Evolutionary conservation across 805 yeast genomes (phyloP).

Genomic region (Saccharomycopsis lassenensis): DNA sequence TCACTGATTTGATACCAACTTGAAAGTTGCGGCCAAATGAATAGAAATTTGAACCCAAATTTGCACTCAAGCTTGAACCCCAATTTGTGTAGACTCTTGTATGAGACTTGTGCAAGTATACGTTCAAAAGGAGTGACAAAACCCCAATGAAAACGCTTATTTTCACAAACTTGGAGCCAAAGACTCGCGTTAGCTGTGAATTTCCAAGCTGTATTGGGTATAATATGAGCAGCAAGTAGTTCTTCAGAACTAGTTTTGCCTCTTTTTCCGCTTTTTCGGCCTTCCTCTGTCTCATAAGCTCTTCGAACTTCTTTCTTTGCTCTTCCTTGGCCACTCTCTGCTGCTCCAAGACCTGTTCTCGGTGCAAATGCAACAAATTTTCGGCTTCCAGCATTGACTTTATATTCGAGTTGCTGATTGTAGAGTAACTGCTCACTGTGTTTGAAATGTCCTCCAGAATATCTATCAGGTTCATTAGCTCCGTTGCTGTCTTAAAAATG

Average conservation of each 20-base stretch:
- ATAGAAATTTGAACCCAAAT: no score
- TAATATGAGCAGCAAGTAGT: conserved; percentile 3
- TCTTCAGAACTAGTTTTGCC: background rate
- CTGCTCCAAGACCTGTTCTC: conserved; percentile 1
- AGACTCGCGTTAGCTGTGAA: background rate
- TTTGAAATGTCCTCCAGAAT: conserved; percentile 12
- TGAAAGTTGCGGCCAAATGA: no score
- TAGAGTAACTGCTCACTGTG: conserved; percentile 2
- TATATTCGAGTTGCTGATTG: background rate
- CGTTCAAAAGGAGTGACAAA: conserved; percentile 8
- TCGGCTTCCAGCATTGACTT: background rate
- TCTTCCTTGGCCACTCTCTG: conserved; percentile 11
- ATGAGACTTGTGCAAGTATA: no score
- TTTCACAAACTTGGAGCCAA: conserved; percentile 5
- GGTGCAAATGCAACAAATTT: conserved; percentile 1
- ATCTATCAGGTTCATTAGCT: conserved; percentile 8
- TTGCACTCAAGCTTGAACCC: no score
- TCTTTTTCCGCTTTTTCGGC: conserved; percentile 1
- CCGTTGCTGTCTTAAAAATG: conserved; percentile 4
- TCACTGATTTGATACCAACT: no score
- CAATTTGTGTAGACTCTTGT: no score
- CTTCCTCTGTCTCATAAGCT: conserved; percentile 4
- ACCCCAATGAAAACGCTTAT: conserved; percentile 11
- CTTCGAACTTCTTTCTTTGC: conserved; percentile 8
- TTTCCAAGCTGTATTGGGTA: conserved; percentile 1